phyloP scores from a whole-genome alignment of 2,329 filamentous ascomycete species.

The Xylaria sp. region DNA sequence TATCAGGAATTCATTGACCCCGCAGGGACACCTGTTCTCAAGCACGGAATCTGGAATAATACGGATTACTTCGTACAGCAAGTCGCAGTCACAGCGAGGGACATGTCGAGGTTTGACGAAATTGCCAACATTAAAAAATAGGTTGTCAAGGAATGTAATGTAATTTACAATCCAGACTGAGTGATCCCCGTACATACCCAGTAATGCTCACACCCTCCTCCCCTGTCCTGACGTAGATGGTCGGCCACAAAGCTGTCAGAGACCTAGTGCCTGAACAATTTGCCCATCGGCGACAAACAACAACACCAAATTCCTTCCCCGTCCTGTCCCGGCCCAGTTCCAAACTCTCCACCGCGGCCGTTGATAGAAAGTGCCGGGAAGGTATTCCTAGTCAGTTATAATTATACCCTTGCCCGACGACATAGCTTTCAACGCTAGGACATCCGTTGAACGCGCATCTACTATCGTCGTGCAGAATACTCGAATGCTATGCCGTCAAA shows the following conservation, averaged over 20 bases:
- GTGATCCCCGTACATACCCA: slow-evolving; percentile 9
- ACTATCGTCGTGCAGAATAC: slow-evolving; percentile 17
- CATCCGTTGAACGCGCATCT: slow-evolving; percentile 20
- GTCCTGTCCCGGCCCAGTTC: background rate
- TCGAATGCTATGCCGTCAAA: slow-evolving; percentile 17
- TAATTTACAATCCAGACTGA: slow-evolving; percentile 13
- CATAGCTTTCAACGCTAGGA: slow-evolving; percentile 15
- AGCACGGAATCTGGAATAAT: background rate
- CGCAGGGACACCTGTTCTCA: background rate
- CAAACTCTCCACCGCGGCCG: background rate
- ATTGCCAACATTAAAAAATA: slow-evolving; percentile 1
- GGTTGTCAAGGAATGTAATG: slow-evolving; percentile 7
- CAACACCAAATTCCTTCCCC: background rate
- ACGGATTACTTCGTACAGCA: background rate
- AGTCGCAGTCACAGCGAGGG: background rate
- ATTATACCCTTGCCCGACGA: slow-evolving; percentile 10
- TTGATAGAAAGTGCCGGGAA: background rate
- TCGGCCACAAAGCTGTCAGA: background rate
- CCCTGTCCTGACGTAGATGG: slow-evolving; percentile 5
- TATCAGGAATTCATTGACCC: background rate
- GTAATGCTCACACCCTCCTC: background rate
- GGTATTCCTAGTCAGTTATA: slow-evolving; percentile 11
- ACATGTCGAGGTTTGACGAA: background rate
- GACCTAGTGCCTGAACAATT: background rate
- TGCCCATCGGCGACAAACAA: slow-evolving; percentile 4